Base-by-base conservation (phyloP, 257 asterid genomes). In the Verbascum thapsus region DNA sequence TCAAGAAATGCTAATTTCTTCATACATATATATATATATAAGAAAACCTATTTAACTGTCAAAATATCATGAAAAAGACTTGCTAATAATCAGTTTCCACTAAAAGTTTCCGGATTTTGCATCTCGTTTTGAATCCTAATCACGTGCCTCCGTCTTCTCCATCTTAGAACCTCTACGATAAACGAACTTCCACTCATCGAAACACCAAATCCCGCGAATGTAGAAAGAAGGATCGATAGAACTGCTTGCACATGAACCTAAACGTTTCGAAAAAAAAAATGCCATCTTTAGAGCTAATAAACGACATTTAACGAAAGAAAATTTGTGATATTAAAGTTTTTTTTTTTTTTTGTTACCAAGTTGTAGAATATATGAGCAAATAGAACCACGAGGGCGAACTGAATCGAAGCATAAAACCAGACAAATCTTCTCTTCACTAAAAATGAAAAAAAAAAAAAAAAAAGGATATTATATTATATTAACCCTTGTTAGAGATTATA, bases 341-440 rank as follows among this genome's bases (percentile, higher is more conserved):
- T n/a, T n/a, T n/a, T n/a, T n/a, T 44, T 19, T 15, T 13, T 7
- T 18, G 80, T 71, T 83, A 90, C 95, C 95, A 87, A 68, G 15
- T 83, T 76, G 80, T 87, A 90, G 67, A 85, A 87, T 51, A 90
- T 63, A 72, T 87, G 97, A 32, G 91, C 94, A 57, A 77, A 87
- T 68, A 90, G 85, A 72, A 90, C 97, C 44, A 90, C 95, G 0
- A 90, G 85, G 52, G 87, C 75, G 10, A 90, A 90, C 66, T 90
- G 97, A 55, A 83, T 47, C 0, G 95, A 85, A 52, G 97, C 95
- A 59, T 87, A 87, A 16, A 90, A 76, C 97, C 97, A 90, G 1
- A 90, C 91, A 52, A 72, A 90, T 55, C 87, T 80, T 75, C 85
- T 74, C 77, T 78, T 85, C 78, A 90, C 96, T 89, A 65, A 60